phyloP scores from a whole-genome alignment of 1,284 basidiomycete species.

The Heterobasidion annosum region DNA sequence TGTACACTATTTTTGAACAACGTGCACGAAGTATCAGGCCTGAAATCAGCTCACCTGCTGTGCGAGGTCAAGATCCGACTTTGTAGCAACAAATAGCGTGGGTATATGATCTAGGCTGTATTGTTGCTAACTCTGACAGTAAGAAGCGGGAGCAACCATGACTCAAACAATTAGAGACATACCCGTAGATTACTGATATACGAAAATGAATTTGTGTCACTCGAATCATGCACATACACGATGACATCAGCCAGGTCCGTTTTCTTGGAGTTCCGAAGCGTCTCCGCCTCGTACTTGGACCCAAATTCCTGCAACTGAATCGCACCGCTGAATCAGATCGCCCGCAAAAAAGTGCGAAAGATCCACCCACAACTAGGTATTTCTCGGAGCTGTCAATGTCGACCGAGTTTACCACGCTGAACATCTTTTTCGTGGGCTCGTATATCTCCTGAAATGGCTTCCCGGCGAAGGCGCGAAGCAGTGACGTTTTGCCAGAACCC shows the following conservation, averaged over 20 bases:
- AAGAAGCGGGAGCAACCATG: background rate
- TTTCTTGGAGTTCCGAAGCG: constrained; percentile 79
- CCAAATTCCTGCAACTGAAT: constrained; percentile 92
- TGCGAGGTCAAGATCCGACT: constrained; percentile 94
- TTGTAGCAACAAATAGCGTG: constrained; percentile 96
- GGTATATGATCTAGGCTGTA: constrained; percentile 93
- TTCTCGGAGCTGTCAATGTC: constrained; percentile 94
- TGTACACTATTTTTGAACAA: constrained; percentile 7
- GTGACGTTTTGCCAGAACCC: constrained; percentile 89
- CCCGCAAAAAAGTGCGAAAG: background rate
- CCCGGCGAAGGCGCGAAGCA: constrained; percentile 80
- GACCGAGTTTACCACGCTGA: constrained; percentile 91
- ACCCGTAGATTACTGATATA: constrained; percentile 96
- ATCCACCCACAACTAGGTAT: constrained; percentile 78
- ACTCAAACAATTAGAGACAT: constrained; percentile 20
- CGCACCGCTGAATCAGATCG: constrained; percentile 6
- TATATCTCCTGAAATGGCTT: constrained; percentile 69
- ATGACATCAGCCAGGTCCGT: constrained; percentile 90
- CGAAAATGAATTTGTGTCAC: constrained; percentile 97
- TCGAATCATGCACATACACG: constrained; percentile 94
- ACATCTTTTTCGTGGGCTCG: constrained; percentile 83
- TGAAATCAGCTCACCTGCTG: constrained; percentile 56
- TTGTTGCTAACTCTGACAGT: constrained; percentile 68
- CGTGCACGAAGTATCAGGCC: constrained; percentile 2
- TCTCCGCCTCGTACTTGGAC: constrained; percentile 89